phyloP scores from a whole-genome alignment of 495 filamentous ascomycete species.

The Penicillium simplicissimum region DNA sequence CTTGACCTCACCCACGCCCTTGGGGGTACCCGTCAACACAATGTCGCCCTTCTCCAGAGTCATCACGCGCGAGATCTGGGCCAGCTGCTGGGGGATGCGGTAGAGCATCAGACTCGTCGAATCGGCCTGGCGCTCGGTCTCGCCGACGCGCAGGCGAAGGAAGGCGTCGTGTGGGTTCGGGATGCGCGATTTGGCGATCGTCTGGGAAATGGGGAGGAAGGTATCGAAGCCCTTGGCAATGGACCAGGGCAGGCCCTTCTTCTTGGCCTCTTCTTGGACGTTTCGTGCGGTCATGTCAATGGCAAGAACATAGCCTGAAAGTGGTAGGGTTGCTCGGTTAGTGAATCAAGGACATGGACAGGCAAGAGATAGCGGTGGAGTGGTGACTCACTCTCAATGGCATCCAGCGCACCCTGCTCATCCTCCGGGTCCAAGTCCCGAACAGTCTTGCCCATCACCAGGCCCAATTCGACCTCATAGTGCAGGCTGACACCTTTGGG shows the following conservation, averaged over 20 bases:
- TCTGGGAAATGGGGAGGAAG: conserved; percentile 80
- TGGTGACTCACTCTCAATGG: conserved; percentile 47
- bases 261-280: conserved; percentile 92
- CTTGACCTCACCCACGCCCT: conserved; percentile 86
- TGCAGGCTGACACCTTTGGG: conserved; percentile 82
- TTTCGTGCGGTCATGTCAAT: conserved; percentile 97
- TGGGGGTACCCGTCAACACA: conserved; percentile 92
- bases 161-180: conserved; percentile 86
- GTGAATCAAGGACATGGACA: neutral
- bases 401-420: conserved; percentile 53
- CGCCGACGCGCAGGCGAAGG: conserved; percentile 79
- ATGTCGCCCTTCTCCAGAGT: conserved; percentile 89
- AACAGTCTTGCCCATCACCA: conserved; percentile 78
- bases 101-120: conserved; percentile 91
- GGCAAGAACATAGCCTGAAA: conserved; percentile 71
- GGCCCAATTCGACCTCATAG: conserved; percentile 91
- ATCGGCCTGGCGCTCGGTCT: conserved; percentile 73
- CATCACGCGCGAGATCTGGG: conserved; percentile 93
- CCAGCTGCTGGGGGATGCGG: conserved; percentile 78
- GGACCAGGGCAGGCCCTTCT: conserved; percentile 93
- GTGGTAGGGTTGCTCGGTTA: neutral
- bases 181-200: conserved; percentile 74
- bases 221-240: conserved; percentile 98
- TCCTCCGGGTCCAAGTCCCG: conserved; percentile 68
- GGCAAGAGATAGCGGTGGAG: neutral